Base-by-base conservation (phyloP, 1,139 yeast species). In the Saccharomyces hybrid region DNA sequence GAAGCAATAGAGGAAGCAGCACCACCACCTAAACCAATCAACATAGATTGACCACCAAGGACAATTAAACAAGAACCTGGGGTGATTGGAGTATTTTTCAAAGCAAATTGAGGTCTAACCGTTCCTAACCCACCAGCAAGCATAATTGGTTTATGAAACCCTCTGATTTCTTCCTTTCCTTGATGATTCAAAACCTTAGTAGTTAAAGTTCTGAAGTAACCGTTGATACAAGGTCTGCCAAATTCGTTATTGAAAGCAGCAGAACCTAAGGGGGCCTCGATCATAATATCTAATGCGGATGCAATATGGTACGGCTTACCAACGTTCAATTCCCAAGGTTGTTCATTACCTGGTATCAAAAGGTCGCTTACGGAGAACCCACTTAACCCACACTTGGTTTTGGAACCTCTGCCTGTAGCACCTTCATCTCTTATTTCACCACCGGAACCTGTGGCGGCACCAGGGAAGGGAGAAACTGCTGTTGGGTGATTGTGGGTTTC, bases 351-450 rank as follows among this genome's bases (percentile, higher is more conserved):
- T 49, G 99, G 99, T 63, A 95, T 91, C 60, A 83, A 78, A 69
- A 95, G 80, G 72, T 95, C 99, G 48, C 96, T 85, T 16, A 90
- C 97, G 7, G 96, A 81, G 73, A 84, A 95, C 5, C 99, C 99
- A 53, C 96, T 79, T 60, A 95, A 78, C 54, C 99, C 99, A 66
- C 98, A 96, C 74, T 93, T 93, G 47, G 98, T 83, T 72, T 89
- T 88, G 27, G 99, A 93, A 52, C 99, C 99, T 71, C 97, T 83
- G 60, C 99, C 99, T 23, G 93, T 97, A 29, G 99, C 99, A 74
- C 98, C 99, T 75, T 95, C 99, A 72, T 95, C 99, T 79, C 99
- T 88, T 66, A 95, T 95, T 75, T 95, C 99, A 75, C 99, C 99
- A 72, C 99, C 99, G 23, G 99, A 91, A 61, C 99, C 99, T 19